Evolutionary conservation across 2,329 filamentous ascomycete species (phyloP).

Genomic region (Microcera coccophila): DNA sequence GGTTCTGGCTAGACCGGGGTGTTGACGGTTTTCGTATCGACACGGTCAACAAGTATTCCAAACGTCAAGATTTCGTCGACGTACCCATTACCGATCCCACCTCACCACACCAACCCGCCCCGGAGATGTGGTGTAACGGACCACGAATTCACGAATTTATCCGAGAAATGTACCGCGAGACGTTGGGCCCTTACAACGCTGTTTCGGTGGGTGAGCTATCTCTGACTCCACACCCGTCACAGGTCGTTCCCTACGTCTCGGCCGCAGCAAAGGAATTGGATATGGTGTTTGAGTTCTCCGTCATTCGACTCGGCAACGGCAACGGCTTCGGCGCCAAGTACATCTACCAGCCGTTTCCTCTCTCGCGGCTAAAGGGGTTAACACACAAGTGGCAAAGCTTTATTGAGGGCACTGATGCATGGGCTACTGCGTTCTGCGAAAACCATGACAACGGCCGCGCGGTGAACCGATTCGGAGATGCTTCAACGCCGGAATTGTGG

Average conservation of each 20-base stretch:
- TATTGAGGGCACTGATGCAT: slow-evolving; percentile 47
- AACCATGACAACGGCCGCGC: slow-evolving; percentile 61
- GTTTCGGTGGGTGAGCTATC: slow-evolving; percentile 63
- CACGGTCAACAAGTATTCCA: slow-evolving; percentile 65
- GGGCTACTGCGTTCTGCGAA: slow-evolving; percentile 59
- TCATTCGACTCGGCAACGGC: slow-evolving; percentile 52
- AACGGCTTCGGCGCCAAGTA: slow-evolving; percentile 44
- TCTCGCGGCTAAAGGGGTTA: slow-evolving; percentile 43
- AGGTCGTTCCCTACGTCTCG: slow-evolving; percentile 54
- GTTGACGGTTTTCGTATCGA: slow-evolving; percentile 65
- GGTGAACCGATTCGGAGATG: slow-evolving; percentile 51
- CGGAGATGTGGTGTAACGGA: slow-evolving; percentile 55
- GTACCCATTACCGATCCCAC: slow-evolving; percentile 41
- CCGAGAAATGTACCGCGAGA: slow-evolving; percentile 52
- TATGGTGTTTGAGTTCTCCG: slow-evolving; percentile 59
- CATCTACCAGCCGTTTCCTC: slow-evolving; percentile 47
- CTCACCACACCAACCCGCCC: slow-evolving; percentile 40
- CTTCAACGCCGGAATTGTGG: slow-evolving; percentile 42
- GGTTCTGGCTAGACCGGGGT: slow-evolving; percentile 69
- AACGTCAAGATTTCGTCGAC: slow-evolving; percentile 54
- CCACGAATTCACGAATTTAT: slow-evolving; percentile 61
- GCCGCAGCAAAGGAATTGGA: slow-evolving; percentile 51
- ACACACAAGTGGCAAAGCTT: slow-evolving; percentile 48
- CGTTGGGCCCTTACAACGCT: slow-evolving; percentile 52
- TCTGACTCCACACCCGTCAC: slow-evolving; percentile 46